Percentiles rank a stretch among this genome's conserved stretches.
These are phyloP conservation scores for Starmerella asiatica DNA, from an alignment of 805 yeast species.

Conservation along the genomic window DNA sequence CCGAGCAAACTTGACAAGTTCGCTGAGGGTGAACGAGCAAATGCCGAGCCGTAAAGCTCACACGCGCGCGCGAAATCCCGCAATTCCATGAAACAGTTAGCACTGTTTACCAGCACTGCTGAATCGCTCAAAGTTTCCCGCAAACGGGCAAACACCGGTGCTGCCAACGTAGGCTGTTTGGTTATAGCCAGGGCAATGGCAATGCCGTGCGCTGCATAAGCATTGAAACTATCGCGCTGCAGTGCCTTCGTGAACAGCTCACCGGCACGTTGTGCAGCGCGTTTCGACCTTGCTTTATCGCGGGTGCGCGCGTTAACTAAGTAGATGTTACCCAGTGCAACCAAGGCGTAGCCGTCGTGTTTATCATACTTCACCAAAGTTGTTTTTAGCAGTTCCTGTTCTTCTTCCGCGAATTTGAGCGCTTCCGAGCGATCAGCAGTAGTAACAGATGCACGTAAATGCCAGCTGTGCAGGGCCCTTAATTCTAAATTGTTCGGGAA, in stretches of 20 bases:
- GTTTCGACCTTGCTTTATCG: constrained; percentile 39
- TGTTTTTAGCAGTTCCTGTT: constrained; percentile 68
- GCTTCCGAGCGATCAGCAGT: constrained; percentile 17
- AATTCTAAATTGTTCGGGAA: constrained; percentile 59
- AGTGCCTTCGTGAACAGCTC: constrained; percentile 83
- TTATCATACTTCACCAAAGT: constrained; percentile 64
- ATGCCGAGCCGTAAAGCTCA: constrained; percentile 72
- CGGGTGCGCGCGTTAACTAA: constrained; percentile 54
- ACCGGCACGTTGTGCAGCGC: constrained; percentile 76
- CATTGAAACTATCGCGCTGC: constrained; percentile 68
- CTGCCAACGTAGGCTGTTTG: constrained; percentile 51
- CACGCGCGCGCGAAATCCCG: constrained; percentile 75
- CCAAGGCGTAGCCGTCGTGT: constrained; percentile 80
- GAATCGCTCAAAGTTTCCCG: constrained; percentile 73
- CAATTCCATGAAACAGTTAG: constrained; percentile 73
- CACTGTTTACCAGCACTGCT: constrained; percentile 71
- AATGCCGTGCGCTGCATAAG: constrained; percentile 95
- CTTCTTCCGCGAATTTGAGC: constrained; percentile 38
- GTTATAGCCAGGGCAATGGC: constrained; percentile 87
- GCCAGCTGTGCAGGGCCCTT: constrained; percentile 90
- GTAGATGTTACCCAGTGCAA: constrained; percentile 82
- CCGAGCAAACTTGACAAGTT: constrained; percentile 25
- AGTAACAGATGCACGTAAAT: constrained; percentile 30
- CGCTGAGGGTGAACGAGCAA: constrained; percentile 30
- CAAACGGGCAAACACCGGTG: constrained; percentile 75